phyloP scores from a whole-genome alignment of 345 rosid species.

The Syzygium jambos region DNA sequence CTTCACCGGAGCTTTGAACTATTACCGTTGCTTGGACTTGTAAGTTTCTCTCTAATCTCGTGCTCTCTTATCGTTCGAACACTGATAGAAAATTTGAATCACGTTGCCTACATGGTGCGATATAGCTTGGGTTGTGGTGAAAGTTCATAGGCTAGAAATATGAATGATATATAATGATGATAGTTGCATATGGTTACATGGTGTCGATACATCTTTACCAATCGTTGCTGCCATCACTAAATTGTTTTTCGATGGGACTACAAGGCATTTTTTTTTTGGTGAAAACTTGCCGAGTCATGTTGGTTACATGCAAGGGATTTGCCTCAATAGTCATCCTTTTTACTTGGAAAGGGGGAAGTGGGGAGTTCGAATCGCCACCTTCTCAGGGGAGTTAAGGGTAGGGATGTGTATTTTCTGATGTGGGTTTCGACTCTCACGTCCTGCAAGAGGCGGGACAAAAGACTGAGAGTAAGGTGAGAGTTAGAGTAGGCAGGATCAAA shows the following conservation, averaged over 20 bases:
- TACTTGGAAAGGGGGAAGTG: too few species aligned
- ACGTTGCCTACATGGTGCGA: background rate
- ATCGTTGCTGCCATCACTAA: background rate
- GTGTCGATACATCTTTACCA: background rate
- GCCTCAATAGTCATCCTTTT: too few species aligned
- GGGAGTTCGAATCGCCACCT: too few species aligned
- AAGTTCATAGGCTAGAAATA: background rate
- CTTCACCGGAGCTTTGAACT: conserved; percentile 76
- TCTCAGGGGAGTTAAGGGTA: too few species aligned
- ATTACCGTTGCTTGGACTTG: conserved; percentile 64
- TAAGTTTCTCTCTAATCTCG: conserved; percentile 12
- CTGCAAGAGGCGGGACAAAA: too few species aligned
- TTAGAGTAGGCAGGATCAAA: too few species aligned
- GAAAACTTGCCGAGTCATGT: background rate
- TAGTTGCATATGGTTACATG: background rate
- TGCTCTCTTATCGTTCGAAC: background rate
- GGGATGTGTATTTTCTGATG: too few species aligned
- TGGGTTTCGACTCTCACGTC: too few species aligned
- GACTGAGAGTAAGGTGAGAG: too few species aligned
- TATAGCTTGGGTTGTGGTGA: background rate
- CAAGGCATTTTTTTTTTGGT: background rate
- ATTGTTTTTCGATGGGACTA: background rate
- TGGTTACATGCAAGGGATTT: too few species aligned
- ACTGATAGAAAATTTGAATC: background rate
- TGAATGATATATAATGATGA: background rate